phyloP scores from a whole-genome alignment of 805 yeast genomes.

The Lachancea mirantina region DNA sequence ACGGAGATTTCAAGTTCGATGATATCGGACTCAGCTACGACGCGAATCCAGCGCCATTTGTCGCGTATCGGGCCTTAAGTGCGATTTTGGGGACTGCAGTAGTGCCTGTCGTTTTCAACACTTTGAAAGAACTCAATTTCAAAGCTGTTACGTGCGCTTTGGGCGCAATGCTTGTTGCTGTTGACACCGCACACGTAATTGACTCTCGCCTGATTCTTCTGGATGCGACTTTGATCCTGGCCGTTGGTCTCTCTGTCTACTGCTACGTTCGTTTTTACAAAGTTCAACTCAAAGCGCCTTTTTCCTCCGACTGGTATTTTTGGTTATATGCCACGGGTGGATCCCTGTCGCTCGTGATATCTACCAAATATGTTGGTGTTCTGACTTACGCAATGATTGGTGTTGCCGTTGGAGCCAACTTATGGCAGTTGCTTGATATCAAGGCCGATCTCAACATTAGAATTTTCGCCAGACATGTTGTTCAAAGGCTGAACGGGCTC shows the following conservation, averaged over 20 bases:
- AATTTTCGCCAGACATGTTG: slow-evolving; percentile 59
- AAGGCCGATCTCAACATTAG: slow-evolving; percentile 54
- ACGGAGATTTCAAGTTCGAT: slow-evolving; percentile 89
- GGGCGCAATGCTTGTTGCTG: slow-evolving; percentile 66
- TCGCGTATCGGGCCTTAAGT: slow-evolving; percentile 71
- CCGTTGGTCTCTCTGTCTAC: slow-evolving; percentile 76
- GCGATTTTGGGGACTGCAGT: slow-evolving; percentile 79
- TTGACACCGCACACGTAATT: slow-evolving; percentile 85
- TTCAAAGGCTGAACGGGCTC: slow-evolving; percentile 63
- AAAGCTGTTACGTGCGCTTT: slow-evolving; percentile 72
- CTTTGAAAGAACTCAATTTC: slow-evolving; percentile 79
- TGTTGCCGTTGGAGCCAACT: slow-evolving; percentile 71
- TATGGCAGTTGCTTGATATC: slow-evolving; percentile 81
- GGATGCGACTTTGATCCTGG: slow-evolving; percentile 80
- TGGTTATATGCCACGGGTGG: slow-evolving; percentile 86
- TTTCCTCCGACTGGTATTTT: slow-evolving; percentile 68
- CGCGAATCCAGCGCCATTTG: slow-evolving; percentile 73
- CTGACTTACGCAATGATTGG: slow-evolving; percentile 88
- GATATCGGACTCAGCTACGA: slow-evolving; percentile 79
- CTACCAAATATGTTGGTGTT: slow-evolving; percentile 94
- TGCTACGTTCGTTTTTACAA: slow-evolving; percentile 73
- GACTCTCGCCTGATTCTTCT: slow-evolving; percentile 86
- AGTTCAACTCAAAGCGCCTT: slow-evolving; percentile 57
- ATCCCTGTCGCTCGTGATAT: slow-evolving; percentile 81
- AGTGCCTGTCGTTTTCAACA: slow-evolving; percentile 75